phyloP scores from a whole-genome alignment of 768 basidiomycete genomes.

The Pisolithus albus region DNA sequence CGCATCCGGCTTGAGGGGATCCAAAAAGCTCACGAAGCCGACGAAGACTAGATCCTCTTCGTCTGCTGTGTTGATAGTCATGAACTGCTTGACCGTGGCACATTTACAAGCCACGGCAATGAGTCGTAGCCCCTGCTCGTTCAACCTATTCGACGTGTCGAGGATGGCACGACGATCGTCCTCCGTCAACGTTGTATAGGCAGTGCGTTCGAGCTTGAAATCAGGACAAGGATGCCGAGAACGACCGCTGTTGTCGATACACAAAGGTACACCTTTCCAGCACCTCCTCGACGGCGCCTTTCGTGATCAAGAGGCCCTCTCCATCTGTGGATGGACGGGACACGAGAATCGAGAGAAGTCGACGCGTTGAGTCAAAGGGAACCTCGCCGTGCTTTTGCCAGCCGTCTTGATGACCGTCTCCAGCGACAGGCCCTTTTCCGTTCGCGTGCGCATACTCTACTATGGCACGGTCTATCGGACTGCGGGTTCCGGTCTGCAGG shows the following conservation, averaged over 20 bases:
- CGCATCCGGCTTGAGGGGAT: constrained; percentile 27
- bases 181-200: constrained; percentile 12
- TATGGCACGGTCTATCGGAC: constrained; percentile 30
- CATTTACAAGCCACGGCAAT: constrained; percentile 24
- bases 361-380: constrained; percentile 31
- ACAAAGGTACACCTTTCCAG: constrained; percentile 21
- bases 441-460: constrained; percentile 19
- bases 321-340: constrained; percentile 13
- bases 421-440: constrained; percentile 7
- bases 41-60: constrained; percentile 25
- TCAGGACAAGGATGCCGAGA: not conserved
- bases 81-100: constrained; percentile 10
- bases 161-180: constrained; percentile 18
- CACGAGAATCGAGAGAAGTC: constrained; percentile 30
- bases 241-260: constrained; percentile 11
- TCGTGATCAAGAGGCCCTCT: constrained; percentile 23
- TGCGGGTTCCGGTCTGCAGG: constrained; percentile 30
- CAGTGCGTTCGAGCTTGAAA: constrained; percentile 15
- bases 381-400: constrained; percentile 30
- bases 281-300: constrained; percentile 29
- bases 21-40: constrained; percentile 24
- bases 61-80: constrained; percentile 15
- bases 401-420: constrained; percentile 6
- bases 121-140: constrained; percentile 27
- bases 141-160: constrained; percentile 20